phyloP scores from a whole-genome alignment of 2,329 filamentous ascomycete species.

The Colletotrichum endophyticum region DNA sequence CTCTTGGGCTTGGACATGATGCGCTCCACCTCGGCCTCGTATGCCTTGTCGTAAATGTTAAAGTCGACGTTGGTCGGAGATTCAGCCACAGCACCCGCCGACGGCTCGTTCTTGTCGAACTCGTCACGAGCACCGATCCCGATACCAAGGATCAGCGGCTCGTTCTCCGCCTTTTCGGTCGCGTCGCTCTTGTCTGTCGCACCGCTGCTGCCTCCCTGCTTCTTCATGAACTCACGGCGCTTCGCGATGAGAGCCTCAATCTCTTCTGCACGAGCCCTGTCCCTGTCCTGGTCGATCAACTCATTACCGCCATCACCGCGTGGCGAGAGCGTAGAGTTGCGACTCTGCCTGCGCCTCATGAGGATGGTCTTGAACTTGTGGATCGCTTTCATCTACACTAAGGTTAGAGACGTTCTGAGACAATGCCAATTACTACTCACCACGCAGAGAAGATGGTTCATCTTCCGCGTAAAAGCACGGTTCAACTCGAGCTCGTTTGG shows the following conservation, averaged over 20 bases:
- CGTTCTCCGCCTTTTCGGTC: conserved; percentile 66
- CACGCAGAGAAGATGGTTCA: conserved; percentile 85
- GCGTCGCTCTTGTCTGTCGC: conserved; percentile 41
- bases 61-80: conserved; percentile 85
- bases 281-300: conserved; percentile 28
- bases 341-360: conserved; percentile 24
- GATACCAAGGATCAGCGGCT: conserved; percentile 75
- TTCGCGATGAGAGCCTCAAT: conserved; percentile 54
- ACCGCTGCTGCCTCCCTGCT: conserved; percentile 49
- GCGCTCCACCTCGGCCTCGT: conserved; percentile 79
- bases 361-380: conserved; percentile 84
- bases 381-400: conserved; percentile 80
- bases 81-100: conserved; percentile 71
- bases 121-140: conserved; percentile 66
- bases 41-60: conserved; percentile 88
- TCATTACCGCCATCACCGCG: background rate
- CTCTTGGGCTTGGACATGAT: conserved; percentile 58
- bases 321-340: conserved; percentile 8
- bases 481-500: conserved; percentile 92
- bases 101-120: conserved; percentile 42
- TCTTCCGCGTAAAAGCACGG: conserved; percentile 87
- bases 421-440: conserved; percentile 49
- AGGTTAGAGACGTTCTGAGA: conserved; percentile 4
- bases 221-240: conserved; percentile 45
- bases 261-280: conserved; percentile 48